Percentiles rank a stretch among this genome's conserved stretches.
Conservation (phyloP, 495 filamentous ascomycete genomes). For the Neurospora terricola region DNA sequence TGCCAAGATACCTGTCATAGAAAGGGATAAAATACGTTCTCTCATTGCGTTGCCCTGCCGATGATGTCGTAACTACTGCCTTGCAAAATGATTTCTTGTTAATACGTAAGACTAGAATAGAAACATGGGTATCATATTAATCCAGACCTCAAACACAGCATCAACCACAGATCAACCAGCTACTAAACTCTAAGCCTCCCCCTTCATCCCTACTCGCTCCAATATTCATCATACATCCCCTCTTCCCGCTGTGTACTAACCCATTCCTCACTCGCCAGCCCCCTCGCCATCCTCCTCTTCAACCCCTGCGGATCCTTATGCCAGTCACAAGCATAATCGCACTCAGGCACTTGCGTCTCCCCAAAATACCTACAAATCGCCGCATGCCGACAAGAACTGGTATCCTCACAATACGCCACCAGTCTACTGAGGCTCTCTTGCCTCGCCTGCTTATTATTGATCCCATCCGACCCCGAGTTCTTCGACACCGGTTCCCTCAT, state of each 20-base stretch:
- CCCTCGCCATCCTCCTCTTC: slow-evolving; percentile 49
- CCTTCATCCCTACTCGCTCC: slow-evolving; percentile 14
- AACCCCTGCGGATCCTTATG: slow-evolving; percentile 65
- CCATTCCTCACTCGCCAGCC: slow-evolving; percentile 62
- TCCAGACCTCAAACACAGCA: neutral
- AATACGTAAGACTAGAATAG: neutral
- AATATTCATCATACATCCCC: slow-evolving; percentile 38
- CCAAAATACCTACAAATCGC: slow-evolving; percentile 76
- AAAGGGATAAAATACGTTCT: neutral
- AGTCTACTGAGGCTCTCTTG: slow-evolving; percentile 45
- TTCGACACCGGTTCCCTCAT: slow-evolving; percentile 27
- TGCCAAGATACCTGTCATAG: neutral
- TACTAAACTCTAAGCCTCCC: neutral
- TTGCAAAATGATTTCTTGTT: neutral
- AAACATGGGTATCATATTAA: neutral
- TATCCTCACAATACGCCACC: slow-evolving; percentile 72
- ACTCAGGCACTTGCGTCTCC: slow-evolving; percentile 50
- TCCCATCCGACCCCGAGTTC: slow-evolving; percentile 21
- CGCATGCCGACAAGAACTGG: slow-evolving; percentile 60
- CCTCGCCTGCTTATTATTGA: slow-evolving; percentile 21
- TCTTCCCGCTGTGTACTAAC: slow-evolving; percentile 59
- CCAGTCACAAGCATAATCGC: slow-evolving; percentile 83
- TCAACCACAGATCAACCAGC: neutral
- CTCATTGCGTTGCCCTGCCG: neutral
- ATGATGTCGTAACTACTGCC: neutral